phyloP scores from a whole-genome alignment of 2,329 filamentous ascomycete genomes.

The Pseudopyrenochaeta lycopersici region DNA sequence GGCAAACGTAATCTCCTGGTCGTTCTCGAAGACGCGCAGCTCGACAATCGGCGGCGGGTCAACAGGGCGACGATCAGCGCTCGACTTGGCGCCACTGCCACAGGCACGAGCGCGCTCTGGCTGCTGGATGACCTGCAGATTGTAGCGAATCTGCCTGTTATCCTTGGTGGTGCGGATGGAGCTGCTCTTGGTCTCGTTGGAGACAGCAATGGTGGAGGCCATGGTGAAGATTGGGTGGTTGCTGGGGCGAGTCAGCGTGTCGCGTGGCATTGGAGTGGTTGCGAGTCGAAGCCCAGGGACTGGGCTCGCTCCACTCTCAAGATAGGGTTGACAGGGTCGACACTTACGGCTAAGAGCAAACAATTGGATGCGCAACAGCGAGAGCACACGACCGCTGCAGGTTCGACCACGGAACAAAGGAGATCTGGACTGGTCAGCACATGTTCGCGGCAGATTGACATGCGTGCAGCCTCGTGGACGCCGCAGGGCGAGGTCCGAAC shows the following conservation, averaged over 20 bases:
- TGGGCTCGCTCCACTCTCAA: constrained; percentile 13
- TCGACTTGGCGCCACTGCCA: constrained; percentile 87
- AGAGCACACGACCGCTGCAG: constrained; percentile 1
- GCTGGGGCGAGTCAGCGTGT: constrained; percentile 20
- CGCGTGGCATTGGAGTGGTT: constrained; percentile 18
- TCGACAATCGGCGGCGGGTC: constrained; percentile 95
- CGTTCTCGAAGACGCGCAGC: constrained; percentile 82
- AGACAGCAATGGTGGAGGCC: constrained; percentile 58
- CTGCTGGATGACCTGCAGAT: constrained; percentile 87
- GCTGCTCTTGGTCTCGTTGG: constrained; percentile 65
- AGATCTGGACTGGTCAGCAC: constrained; percentile 18
- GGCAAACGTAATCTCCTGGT: constrained; percentile 76
- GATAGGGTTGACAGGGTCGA: constrained; percentile 8
- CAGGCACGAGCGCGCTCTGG: constrained; percentile 94
- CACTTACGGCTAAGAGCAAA: constrained; percentile 11
- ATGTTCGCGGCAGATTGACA: constrained; percentile 6
- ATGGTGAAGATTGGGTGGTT: constrained; percentile 16
- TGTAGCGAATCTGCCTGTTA: constrained; percentile 81
- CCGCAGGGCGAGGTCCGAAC: constrained; percentile 18
- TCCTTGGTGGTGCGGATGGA: constrained; percentile 72
- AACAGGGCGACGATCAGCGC: constrained; percentile 86
- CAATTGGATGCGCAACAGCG: background rate
- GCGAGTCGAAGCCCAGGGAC: constrained; percentile 11
- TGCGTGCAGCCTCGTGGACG: constrained; percentile 12
- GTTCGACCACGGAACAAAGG: constrained; percentile 23